These are phyloP conservation scores for Phytophthora litchii DNA, from an alignment of 352 stramenopile genomes.

Conservation along the genomic window DNA sequence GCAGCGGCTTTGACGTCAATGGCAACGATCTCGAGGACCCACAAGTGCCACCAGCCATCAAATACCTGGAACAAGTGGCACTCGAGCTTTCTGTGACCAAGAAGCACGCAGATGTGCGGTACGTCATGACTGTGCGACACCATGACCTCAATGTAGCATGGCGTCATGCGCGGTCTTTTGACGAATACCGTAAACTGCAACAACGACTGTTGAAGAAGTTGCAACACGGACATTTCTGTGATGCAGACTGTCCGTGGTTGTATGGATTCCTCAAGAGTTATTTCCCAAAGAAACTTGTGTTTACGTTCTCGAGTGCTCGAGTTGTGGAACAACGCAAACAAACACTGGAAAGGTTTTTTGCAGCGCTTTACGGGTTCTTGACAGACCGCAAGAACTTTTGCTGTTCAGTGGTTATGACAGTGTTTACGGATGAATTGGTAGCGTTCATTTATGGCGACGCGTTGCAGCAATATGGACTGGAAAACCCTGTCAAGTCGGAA, in stretches of 20 bases:
- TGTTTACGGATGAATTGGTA: conserved; percentile 54
- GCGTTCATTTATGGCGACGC: conserved; percentile 71
- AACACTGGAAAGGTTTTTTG: conserved; percentile 64
- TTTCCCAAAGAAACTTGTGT: conserved; percentile 73
- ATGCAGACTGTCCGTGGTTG: conserved; percentile 71
- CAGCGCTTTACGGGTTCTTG: conserved; percentile 59
- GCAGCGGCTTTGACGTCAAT: conserved; percentile 19
- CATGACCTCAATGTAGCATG: conserved; percentile 42
- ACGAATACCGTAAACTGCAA: conserved; percentile 78
- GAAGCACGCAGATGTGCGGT: conserved; percentile 60
- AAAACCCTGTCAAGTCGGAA: conserved; percentile 28
- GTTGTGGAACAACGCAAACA: conserved; percentile 55
- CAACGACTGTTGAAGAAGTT: conserved; percentile 66
- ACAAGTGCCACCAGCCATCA: conserved; percentile 46
- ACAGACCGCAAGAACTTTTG: conserved; percentile 65
- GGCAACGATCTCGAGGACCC: conserved; percentile 36
- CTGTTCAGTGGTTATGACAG: conserved; percentile 46
- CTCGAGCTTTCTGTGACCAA: conserved; percentile 55
- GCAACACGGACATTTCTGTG: conserved; percentile 77
- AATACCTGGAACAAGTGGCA: conserved; percentile 59
- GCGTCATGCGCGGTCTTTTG: conserved; percentile 60
- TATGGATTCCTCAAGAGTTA: conserved; percentile 81
- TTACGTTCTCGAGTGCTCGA: conserved; percentile 50
- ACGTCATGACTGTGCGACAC: conserved; percentile 62
- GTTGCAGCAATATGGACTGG: conserved; percentile 51